Percentiles rank a stretch among this genome's conserved stretches.
Conservation (phyloP, 768 basidiomycete genomes). For the Trametopsis cervina region DNA sequence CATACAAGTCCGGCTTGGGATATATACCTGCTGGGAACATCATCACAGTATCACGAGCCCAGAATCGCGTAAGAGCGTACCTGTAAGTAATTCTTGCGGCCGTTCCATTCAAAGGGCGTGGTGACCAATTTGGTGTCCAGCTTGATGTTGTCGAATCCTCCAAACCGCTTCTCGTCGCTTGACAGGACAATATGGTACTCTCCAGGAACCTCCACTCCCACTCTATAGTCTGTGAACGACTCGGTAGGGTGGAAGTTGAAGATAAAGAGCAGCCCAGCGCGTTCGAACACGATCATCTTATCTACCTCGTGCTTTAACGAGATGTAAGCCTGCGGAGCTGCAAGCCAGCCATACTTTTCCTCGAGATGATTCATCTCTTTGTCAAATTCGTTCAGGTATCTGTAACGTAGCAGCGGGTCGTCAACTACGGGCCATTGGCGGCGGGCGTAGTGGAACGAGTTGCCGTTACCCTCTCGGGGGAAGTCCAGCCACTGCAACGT, state of each 20-base stretch:
- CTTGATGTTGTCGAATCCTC: constrained; percentile 80
- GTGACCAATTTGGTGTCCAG: constrained; percentile 66
- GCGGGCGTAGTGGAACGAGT: constrained; percentile 95
- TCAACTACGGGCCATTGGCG: constrained; percentile 96
- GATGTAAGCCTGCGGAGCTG: constrained; percentile 79
- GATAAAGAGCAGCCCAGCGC: constrained; percentile 88
- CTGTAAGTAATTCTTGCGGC: constrained; percentile 85
- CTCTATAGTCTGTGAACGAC: constrained; percentile 90
- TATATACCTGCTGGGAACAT: constrained; percentile 47
- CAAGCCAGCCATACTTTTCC: constrained; percentile 78
- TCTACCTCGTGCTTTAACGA: constrained; percentile 92
- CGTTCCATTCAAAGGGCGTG: constrained; percentile 85
- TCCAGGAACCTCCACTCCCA: constrained; percentile 81
- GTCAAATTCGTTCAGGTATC: constrained; percentile 91
- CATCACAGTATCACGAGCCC: neutral
- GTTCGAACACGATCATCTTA: constrained; percentile 92
- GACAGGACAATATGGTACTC: constrained; percentile 77
- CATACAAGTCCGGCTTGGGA: constrained; percentile 60
- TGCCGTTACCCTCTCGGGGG: constrained; percentile 90
- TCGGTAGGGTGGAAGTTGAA: constrained; percentile 96
- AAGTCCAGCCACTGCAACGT: constrained; percentile 91
- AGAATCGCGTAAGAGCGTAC: constrained; percentile 32
- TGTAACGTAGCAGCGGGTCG: constrained; percentile 82
- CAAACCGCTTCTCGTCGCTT: constrained; percentile 83
- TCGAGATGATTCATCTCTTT: constrained; percentile 85